These are phyloP conservation scores for Colletotrichum sp. DNA, from an alignment of 2,329 filamentous ascomycete species.

Conservation along the genomic window DNA sequence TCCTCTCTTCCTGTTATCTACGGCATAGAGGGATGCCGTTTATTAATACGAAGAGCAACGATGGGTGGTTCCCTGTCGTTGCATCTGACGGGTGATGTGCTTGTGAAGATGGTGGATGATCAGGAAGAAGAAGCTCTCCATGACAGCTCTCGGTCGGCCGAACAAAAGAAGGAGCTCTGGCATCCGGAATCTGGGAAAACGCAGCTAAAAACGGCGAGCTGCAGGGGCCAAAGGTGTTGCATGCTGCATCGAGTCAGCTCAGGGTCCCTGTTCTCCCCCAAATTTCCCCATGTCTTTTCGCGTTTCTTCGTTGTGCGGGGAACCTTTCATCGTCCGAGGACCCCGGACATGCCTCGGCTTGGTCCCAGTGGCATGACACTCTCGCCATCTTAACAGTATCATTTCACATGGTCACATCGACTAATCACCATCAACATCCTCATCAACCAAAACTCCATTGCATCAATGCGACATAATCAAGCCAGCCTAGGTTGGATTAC, in stretches of 20 bases:
- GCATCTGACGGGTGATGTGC: background rate
- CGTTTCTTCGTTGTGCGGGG: background rate
- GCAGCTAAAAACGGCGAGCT: background rate
- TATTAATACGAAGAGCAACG: background rate
- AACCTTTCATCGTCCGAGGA: background rate
- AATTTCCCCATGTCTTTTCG: background rate
- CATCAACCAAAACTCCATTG: background rate
- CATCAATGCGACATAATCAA: background rate
- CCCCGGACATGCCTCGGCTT: constrained; percentile 12
- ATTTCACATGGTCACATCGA: background rate
- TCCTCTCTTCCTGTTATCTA: background rate
- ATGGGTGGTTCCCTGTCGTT: background rate
- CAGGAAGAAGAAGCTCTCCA: background rate
- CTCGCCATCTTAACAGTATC: background rate
- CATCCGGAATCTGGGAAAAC: background rate
- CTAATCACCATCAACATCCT: background rate
- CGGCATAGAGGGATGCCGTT: background rate
- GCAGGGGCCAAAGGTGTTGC: background rate
- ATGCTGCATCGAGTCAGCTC: background rate
- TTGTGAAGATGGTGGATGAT: background rate
- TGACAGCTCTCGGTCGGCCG: background rate
- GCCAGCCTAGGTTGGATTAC: constrained; percentile 6
- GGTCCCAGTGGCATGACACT: background rate
- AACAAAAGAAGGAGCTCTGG: background rate
- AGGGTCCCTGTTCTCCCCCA: background rate